Conservation (phyloP, 345 rosid genomes). For the Reutealis trisperma region DNA sequence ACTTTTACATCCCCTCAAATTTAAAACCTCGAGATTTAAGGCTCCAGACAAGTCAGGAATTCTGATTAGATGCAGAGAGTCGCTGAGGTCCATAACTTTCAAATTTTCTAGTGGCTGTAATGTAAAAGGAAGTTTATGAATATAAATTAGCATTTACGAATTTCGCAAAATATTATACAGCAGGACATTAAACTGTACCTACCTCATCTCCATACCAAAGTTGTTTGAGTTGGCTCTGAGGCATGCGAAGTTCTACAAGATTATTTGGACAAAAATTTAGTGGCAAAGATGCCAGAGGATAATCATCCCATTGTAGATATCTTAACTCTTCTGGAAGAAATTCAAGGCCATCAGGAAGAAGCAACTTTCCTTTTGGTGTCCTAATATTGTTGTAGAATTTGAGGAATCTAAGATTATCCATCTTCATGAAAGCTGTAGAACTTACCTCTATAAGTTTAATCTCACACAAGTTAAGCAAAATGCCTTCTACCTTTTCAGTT, state of each 20-base stretch:
- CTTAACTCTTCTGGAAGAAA: background rate
- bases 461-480: background rate
- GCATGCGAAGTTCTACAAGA: background rate
- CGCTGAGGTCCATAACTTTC: background rate
- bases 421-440: background rate
- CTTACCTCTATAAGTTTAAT: background rate
- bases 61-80: background rate
- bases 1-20: background rate
- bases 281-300: background rate
- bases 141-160: no score
- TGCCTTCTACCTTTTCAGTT: background rate
- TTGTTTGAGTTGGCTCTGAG: background rate
- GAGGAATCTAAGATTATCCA: background rate
- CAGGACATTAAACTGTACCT: background rate
- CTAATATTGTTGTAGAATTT: no score
- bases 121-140: background rate
- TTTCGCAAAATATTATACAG: no score
- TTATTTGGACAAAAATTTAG: background rate
- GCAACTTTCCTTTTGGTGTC: no score
- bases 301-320: background rate
- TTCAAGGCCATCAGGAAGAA: background rate
- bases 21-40: background rate
- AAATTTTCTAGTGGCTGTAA: background rate
- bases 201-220: background rate
- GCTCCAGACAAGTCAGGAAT: conserved; percentile 4